Evolutionary conservation across 2,329 filamentous ascomycete species (phyloP).

Genomic region (Aspergillus tanneri): DNA sequence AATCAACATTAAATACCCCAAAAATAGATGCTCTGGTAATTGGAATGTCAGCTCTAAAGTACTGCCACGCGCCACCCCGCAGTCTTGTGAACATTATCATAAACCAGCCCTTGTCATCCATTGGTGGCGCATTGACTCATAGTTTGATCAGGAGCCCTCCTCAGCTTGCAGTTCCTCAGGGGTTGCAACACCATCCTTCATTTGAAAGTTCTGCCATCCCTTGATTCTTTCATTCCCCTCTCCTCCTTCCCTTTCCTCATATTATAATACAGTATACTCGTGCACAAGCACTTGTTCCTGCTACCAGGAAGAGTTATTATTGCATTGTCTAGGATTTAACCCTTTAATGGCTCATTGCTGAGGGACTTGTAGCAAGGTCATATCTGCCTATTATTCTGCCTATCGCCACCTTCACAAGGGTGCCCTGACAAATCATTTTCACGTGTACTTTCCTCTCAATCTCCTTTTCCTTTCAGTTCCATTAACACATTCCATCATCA

Average conservation of each 20-base stretch:
- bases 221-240: too few relatives aligned
- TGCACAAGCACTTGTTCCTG: neutral
- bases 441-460: constrained; percentile 23
- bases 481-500: constrained; percentile 25
- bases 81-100: constrained; percentile 23
- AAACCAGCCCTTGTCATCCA: constrained; percentile 17
- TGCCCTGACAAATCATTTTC: constrained; percentile 28
- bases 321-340: too few relatives aligned
- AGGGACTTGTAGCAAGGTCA: constrained; percentile 17
- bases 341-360: too few relatives aligned
- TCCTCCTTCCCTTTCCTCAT: neutral
- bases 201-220: too few relatives aligned
- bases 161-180: constrained; percentile 6
- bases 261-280: neutral
- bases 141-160: constrained; percentile 9
- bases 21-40: constrained; percentile 5
- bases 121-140: constrained; percentile 25
- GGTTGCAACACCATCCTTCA: neutral
- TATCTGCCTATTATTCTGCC: too few relatives aligned
- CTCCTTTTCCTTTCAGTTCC: constrained; percentile 16
- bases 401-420: constrained; percentile 26
- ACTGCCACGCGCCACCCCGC: constrained; percentile 27
- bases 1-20: neutral
- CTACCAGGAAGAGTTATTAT: too few relatives aligned
- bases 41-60: constrained; percentile 9